Conservation (phyloP, 2,329 filamentous ascomycete species). For the Lachnellula cervina region DNA sequence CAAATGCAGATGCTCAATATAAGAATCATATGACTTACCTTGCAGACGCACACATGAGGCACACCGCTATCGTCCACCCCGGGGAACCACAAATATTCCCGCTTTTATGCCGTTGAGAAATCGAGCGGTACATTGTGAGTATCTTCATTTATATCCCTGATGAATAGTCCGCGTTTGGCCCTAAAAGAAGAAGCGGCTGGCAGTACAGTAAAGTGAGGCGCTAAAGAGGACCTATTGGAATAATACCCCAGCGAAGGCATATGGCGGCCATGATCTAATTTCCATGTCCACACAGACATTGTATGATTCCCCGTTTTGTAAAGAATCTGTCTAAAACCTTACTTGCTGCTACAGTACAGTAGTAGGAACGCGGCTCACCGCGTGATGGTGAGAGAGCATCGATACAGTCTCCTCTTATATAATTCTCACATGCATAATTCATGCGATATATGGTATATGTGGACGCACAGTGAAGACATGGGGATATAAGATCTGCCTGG, state of each 20-base stretch:
- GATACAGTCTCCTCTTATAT: conserved; percentile 5
- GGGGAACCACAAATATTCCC: neutral
- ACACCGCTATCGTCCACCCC: neutral
- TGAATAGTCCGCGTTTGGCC: neutral
- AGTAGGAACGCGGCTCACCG: neutral
- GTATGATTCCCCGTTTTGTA: neutral
- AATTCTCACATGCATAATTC: conserved; percentile 9
- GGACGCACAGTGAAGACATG: neutral
- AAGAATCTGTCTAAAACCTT: neutral
- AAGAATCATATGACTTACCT: neutral
- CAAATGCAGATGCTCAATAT: neutral
- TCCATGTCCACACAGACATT: neutral
- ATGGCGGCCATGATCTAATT: neutral
- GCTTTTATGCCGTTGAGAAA: conserved; percentile 1
- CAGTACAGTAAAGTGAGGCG: neutral
- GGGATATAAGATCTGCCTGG: conserved; percentile 11
- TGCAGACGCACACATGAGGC: neutral
- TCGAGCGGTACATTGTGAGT: neutral
- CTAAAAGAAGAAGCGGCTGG: neutral
- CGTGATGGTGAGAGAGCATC: neutral
- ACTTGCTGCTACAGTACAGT: neutral
- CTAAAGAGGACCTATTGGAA: neutral
- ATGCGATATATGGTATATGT: conserved; percentile 12
- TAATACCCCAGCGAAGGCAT: neutral
- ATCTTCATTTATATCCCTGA: conserved; percentile 6